Conservation (phyloP, 1,284 basidiomycete genomes). For the Cystobasidiaceae sp. region DNA sequence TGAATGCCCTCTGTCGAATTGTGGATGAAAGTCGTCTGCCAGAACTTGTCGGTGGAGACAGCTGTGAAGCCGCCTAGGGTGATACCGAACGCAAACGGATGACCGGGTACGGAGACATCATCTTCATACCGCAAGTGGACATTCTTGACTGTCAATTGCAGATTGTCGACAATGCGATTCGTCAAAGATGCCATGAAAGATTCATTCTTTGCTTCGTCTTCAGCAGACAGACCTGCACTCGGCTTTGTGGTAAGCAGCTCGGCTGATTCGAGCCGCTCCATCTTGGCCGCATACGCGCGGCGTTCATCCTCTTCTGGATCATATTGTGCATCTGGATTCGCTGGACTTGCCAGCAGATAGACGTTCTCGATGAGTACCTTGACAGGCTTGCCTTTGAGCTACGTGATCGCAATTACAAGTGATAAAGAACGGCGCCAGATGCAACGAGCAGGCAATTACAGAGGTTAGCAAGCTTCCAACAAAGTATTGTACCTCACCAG, state of each 20-base stretch:
- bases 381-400: slow-evolving; percentile 87
- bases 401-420: background rate
- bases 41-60: slow-evolving; percentile 83
- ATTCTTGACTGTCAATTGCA: slow-evolving; percentile 94
- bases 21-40: slow-evolving; percentile 93
- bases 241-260: slow-evolving; percentile 70
- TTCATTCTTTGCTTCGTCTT: slow-evolving; percentile 68
- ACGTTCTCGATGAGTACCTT: slow-evolving; percentile 91
- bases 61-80: slow-evolving; percentile 91
- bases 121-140: slow-evolving; percentile 97
- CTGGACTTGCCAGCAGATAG: slow-evolving; percentile 86
- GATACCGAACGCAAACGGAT: slow-evolving; percentile 89
- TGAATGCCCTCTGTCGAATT: slow-evolving; percentile 83
- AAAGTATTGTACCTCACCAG: background rate
- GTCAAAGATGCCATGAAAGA: slow-evolving; percentile 78
- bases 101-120: slow-evolving; percentile 86
- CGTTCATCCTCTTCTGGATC: slow-evolving; percentile 81
- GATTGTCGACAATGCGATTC: slow-evolving; percentile 89
- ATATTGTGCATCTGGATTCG: slow-evolving; percentile 61
- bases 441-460: background rate
- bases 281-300: slow-evolving; percentile 77
- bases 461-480: background rate
- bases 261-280: slow-evolving; percentile 80
- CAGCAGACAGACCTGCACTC: slow-evolving; percentile 53
- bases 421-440: background rate